Conservation (phyloP, 176 grass and related monocot species). For the Ensete ventricosum region DNA sequence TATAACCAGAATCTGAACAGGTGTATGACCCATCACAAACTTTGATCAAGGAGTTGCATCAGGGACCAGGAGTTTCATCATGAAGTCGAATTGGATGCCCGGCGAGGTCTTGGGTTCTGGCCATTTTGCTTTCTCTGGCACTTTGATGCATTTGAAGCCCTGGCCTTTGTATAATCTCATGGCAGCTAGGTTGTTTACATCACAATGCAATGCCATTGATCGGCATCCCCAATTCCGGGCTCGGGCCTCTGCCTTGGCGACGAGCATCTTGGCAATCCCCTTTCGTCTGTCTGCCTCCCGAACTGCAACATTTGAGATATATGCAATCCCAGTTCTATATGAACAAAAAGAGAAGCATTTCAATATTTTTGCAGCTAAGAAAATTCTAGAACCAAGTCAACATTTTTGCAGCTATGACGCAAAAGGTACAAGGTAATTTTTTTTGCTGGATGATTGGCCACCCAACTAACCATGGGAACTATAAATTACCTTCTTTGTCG, state of each 20-base stretch:
- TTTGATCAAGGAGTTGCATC: slow-evolving; percentile 12
- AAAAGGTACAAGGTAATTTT: background rate
- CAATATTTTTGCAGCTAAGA: background rate
- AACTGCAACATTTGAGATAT: slow-evolving; percentile 79
- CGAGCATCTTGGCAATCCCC: slow-evolving; percentile 76
- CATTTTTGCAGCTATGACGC: background rate
- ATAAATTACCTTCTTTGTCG: slow-evolving; percentile 78
- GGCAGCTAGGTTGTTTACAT: slow-evolving; percentile 61
- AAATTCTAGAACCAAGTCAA: no score
- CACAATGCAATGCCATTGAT: slow-evolving; percentile 73
- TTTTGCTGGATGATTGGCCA: background rate
- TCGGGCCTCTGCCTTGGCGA: slow-evolving; percentile 54
- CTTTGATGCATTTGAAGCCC: slow-evolving; percentile 58
- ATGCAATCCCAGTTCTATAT: slow-evolving; percentile 74
- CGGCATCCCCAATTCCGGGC: slow-evolving; percentile 69
- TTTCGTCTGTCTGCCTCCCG: slow-evolving; percentile 52
- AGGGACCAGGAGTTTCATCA: slow-evolving; percentile 60
- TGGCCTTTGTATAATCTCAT: slow-evolving; percentile 52
- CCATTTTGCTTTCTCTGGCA: slow-evolving; percentile 64
- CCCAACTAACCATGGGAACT: slow-evolving; percentile 3
- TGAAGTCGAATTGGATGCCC: slow-evolving; percentile 57
- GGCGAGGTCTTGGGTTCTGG: slow-evolving; percentile 52
- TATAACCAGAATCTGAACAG: background rate
- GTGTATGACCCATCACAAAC: background rate
- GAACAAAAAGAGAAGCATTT: slow-evolving; percentile 2